Conservation (phyloP, 331 rosid genomes). For the Quercus phellos region DNA sequence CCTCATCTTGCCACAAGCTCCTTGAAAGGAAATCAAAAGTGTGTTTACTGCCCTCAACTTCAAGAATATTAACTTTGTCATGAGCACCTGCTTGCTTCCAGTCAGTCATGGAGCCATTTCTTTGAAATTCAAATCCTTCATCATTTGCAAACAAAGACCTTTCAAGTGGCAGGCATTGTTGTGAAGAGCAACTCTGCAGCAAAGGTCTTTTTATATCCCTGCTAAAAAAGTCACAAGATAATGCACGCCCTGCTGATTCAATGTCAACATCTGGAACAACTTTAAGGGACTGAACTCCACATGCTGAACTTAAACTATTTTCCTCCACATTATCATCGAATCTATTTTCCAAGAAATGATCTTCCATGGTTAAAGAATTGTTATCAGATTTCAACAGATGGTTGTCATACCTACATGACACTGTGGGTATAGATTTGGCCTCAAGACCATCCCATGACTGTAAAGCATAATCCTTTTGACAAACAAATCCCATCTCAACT, state of each 20-base stretch:
- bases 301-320: conserved; percentile 33
- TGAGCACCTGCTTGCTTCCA: conserved; percentile 21
- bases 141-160: conserved; percentile 37
- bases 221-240: conserved; percentile 23
- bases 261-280: conserved; percentile 18
- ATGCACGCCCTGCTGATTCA: conserved; percentile 33
- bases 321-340: conserved; percentile 29
- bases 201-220: conserved; percentile 45
- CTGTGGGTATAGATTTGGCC: conserved; percentile 35
- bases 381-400: conserved; percentile 25
- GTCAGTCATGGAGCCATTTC: conserved; percentile 37
- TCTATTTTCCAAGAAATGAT: conserved; percentile 31
- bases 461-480: conserved; percentile 33
- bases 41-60: conserved; percentile 12
- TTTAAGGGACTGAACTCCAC: conserved; percentile 36
- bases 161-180: conserved; percentile 33
- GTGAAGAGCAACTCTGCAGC: conserved; percentile 53
- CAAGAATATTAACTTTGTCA: conserved; percentile 22
- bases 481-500: conserved; percentile 24
- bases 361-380: conserved; percentile 27
- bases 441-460: conserved; percentile 36
- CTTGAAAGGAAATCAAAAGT: conserved; percentile 24
- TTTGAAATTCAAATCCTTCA: conserved; percentile 27
- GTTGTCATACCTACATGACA: conserved; percentile 18
- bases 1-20: conserved; percentile 21